Percentiles rank a stretch among this genome's conserved stretches.
Conservation (phyloP, 2,329 filamentous ascomycete genomes). For the Metarhizium album region DNA sequence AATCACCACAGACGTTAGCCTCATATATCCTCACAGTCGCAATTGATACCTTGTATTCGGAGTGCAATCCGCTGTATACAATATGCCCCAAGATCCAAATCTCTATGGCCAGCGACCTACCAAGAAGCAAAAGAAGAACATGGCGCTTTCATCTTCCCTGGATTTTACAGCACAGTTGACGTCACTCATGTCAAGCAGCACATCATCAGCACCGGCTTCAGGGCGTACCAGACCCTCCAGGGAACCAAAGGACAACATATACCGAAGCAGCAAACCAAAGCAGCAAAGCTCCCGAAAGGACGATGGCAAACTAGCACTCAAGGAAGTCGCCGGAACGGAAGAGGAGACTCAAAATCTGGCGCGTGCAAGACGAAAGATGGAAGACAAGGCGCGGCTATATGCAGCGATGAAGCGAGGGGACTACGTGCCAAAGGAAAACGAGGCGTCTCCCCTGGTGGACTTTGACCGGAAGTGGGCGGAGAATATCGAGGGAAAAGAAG, state of each 20-base stretch:
- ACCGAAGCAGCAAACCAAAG: conserved; percentile 19
- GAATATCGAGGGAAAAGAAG: conserved; percentile 42
- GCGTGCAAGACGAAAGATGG: conserved; percentile 69
- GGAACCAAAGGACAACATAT: conserved; percentile 37
- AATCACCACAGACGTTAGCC: neutral
- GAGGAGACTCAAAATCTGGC: conserved; percentile 58
- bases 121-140: conserved; percentile 59
- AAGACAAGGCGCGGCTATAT: conserved; percentile 83
- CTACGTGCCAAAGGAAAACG: conserved; percentile 56
- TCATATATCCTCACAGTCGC: neutral
- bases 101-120: conserved; percentile 68
- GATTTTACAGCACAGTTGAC: conserved; percentile 84
- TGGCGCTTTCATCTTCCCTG: conserved; percentile 61
- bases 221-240: conserved; percentile 35
- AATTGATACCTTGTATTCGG: neutral
- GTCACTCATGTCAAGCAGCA: conserved; percentile 56
- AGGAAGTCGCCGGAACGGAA: conserved; percentile 42
- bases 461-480: conserved; percentile 96
- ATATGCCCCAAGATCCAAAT: conserved; percentile 53
- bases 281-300: conserved; percentile 31
- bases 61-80: conserved; percentile 1
- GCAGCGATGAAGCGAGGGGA: conserved; percentile 86
- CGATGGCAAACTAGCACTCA: conserved; percentile 38
- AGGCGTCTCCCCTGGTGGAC: conserved; percentile 65
- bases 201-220: conserved; percentile 30